A percentile compares a stretch with the other conserved stretches of the same genome.
Conservation (phyloP, 352 stramenopile species). For the Globisporangium viniferum region DNA sequence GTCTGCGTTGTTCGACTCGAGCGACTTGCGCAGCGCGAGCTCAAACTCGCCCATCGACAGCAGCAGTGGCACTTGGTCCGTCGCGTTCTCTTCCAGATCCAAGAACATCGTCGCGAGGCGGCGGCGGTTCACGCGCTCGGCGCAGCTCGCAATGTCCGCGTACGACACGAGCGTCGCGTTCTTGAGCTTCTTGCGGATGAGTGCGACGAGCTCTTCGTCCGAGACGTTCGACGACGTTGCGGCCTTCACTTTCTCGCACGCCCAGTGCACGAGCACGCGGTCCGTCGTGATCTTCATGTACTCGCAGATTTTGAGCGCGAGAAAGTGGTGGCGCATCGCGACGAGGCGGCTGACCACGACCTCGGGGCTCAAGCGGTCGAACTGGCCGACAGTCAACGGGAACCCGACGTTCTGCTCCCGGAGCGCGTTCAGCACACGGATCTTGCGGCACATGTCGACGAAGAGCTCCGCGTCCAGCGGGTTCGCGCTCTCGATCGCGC, state of each 20-base stretch:
- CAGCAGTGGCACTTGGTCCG: constrained; percentile 85
- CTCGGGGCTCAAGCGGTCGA: constrained; percentile 78
- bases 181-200: constrained; percentile 85
- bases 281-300: constrained; percentile 87
- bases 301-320: constrained; percentile 90
- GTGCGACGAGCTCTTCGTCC: constrained; percentile 79
- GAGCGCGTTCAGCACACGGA: constrained; percentile 89
- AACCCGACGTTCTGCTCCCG: constrained; percentile 78
- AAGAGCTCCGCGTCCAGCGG: constrained; percentile 81
- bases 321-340: constrained; percentile 80
- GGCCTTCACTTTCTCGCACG: constrained; percentile 86
- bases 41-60: constrained; percentile 91
- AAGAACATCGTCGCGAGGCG: constrained; percentile 89
- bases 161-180: constrained; percentile 78
- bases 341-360: constrained; percentile 86
- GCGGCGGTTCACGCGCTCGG: constrained; percentile 74
- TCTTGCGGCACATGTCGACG: constrained; percentile 86
- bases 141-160: constrained; percentile 80
- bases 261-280: constrained; percentile 88
- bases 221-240: constrained; percentile 41
- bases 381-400: constrained; percentile 76
- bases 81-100: constrained; percentile 84
- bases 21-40: constrained; percentile 84
- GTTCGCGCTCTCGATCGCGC: constrained; percentile 17
- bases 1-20: constrained; percentile 88